phyloP scores from a whole-genome alignment of 495 filamentous ascomycete genomes.

The Aspergillus indologenus region DNA sequence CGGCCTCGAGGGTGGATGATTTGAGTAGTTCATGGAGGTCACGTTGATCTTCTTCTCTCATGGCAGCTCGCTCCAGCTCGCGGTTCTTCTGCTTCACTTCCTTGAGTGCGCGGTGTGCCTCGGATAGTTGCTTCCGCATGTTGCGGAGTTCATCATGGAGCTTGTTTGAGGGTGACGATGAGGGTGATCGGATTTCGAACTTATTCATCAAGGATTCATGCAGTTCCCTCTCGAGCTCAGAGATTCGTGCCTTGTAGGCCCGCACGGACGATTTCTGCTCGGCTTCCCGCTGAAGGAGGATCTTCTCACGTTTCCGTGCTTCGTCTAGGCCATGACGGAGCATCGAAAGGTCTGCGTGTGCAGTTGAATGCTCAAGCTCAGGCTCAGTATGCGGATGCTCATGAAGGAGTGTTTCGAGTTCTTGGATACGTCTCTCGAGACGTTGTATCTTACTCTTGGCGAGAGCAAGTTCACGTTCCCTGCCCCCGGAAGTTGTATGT shows the following conservation, averaged over 20 bases:
- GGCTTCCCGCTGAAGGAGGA: slow-evolving; percentile 60
- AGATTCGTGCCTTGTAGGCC: slow-evolving; percentile 52
- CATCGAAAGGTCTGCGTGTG: slow-evolving; percentile 54
- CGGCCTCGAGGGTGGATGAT: slow-evolving; percentile 62
- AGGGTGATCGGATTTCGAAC: slow-evolving; percentile 42
- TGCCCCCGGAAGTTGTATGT: slow-evolving; percentile 37
- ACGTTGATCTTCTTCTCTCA: slow-evolving; percentile 57
- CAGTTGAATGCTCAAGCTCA: slow-evolving; percentile 39
- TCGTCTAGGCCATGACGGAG: slow-evolving; percentile 60
- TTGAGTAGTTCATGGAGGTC: slow-evolving; percentile 66
- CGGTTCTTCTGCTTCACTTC: slow-evolving; percentile 54
- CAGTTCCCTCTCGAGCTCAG: slow-evolving; percentile 54
- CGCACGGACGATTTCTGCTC: slow-evolving; percentile 54
- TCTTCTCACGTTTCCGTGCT: slow-evolving; percentile 60
- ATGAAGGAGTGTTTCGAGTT: slow-evolving; percentile 55
- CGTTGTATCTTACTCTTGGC: slow-evolving; percentile 56
- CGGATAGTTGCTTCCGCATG: slow-evolving; percentile 59
- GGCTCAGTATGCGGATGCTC: slow-evolving; percentile 32
- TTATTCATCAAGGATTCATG: slow-evolving; percentile 52
- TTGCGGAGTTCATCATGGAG: slow-evolving; percentile 61
- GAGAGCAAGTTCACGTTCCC: slow-evolving; percentile 49
- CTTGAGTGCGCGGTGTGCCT: slow-evolving; percentile 56
- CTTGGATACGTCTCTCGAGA: slow-evolving; percentile 55
- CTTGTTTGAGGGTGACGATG: slow-evolving; percentile 51
- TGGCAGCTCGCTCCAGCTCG: slow-evolving; percentile 44